Evolutionary conservation across 371 early-diverging fungal genomes (phyloP).

Genomic region (Mucor piriformis): DNA sequence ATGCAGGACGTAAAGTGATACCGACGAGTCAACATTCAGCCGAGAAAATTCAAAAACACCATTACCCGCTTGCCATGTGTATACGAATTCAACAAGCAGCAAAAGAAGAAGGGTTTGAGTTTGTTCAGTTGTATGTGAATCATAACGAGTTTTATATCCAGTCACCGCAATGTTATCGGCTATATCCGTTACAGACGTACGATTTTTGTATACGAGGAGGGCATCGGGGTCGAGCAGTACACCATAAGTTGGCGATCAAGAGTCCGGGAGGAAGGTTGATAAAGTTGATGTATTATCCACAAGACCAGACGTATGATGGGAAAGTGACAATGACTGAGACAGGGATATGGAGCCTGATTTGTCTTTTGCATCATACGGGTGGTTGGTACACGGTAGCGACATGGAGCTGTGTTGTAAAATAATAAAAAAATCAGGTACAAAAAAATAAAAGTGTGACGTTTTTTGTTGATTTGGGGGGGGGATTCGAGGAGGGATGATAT

Average conservation of each 20-base stretch:
- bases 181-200: conserved; percentile 49
- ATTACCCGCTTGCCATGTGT: conserved; percentile 39
- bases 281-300: conserved; percentile 48
- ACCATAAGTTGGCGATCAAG: conserved; percentile 49
- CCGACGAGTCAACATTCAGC: conserved; percentile 7
- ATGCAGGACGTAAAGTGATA: conserved; percentile 32
- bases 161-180: conserved; percentile 49
- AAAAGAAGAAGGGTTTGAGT: conserved; percentile 28
- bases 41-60: conserved; percentile 17
- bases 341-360: conserved; percentile 49
- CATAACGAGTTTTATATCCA: conserved; percentile 47
- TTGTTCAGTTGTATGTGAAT: conserved; percentile 42
- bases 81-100: conserved; percentile 23
- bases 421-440: too few relatives aligned
- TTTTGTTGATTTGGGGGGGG: too few relatives aligned
- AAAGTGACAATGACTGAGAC: conserved; percentile 37
- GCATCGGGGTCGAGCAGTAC: conserved; percentile 12
- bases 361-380: conserved; percentile 42
- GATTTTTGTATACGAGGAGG: conserved; percentile 31
- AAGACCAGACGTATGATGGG: conserved; percentile 45
- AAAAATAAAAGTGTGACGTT: too few relatives aligned
- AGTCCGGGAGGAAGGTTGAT: conserved; percentile 43
- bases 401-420: conserved; percentile 37
- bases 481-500: too few relatives aligned
- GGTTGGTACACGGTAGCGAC: conserved; percentile 44